Base-by-base conservation (phyloP, 2,329 filamentous ascomycete species). In the Rutstroemia sydowiana region DNA sequence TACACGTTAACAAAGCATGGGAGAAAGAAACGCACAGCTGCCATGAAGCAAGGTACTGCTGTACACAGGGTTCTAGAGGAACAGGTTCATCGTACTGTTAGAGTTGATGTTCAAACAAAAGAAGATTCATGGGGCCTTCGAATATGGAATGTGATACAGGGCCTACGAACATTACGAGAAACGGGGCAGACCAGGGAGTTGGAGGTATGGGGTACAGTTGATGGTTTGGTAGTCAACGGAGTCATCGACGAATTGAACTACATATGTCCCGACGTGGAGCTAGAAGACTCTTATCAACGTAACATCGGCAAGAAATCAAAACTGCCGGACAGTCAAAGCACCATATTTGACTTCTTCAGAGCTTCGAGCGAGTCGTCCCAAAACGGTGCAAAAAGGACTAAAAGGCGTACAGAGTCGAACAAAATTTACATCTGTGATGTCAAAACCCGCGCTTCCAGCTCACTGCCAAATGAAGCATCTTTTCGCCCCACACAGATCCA, bases 111-210 rank as follows among this genome's bases (percentile, higher is more conserved):
- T 1, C 70, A 76, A 30, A 89, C 79, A 3, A 87, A 82, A 55
- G 91, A 95, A 65, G 93, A 98, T 63, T 76, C 75, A 0, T 90
- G 92, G 69, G 93, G 87, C 0, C 68, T 97, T 53, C 77, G 82
- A 54, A 76, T 97, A 43, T 97, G 91, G 90, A 97, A 97, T 66
- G 75, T 93, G 9, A 85, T 96, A 31, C 88, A 95, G 63, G 90
- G 91, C 0, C 65, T 97, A 45, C 79, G 87, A 16, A 88, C 83
- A 1, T 70, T 92, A 48, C 75, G 84, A 5, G 79, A 86, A 11
- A 83, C 76, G 1, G 87, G 88, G 3, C 71, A 85, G 53, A 90
- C 88, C 2, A 75, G 88, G 16, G 87, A 92, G 68, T 67, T 92
- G 23, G 85, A 90, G 61, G 76, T 97, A 3, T 96, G 92, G 89